Percentiles rank a stretch among this genome's conserved stretches.
Conservation (phyloP, 2,329 filamentous ascomycete species). For the Aspergillus niger region DNA sequence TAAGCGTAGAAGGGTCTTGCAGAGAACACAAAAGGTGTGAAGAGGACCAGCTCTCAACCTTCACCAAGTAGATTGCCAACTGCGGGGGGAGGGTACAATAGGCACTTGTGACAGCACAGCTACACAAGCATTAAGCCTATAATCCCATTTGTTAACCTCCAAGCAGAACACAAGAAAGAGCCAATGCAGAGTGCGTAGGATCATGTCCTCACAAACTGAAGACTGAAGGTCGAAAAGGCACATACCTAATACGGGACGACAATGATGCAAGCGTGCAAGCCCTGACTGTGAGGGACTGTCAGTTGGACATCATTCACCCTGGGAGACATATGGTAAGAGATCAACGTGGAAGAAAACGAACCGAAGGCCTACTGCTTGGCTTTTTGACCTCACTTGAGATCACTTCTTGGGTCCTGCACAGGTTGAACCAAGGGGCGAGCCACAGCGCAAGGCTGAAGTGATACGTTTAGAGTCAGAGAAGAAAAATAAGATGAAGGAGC, state of each 20-base stretch:
- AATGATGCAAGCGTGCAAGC: not conserved
- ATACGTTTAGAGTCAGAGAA: slow-evolving; percentile 24
- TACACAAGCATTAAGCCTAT: not conserved
- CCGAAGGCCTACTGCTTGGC: not conserved
- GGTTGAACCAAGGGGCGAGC: slow-evolving; percentile 26
- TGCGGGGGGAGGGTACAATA: not conserved
- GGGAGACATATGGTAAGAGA: not conserved
- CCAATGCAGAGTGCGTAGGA: not conserved
- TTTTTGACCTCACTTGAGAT: not conserved
- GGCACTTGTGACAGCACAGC: not conserved
- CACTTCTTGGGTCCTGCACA: slow-evolving; percentile 34
- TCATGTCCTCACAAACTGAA: not conserved
- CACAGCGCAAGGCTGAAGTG: slow-evolving; percentile 22
- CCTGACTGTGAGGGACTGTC: not conserved
- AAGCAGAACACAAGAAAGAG: not conserved
- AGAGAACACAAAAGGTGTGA: slow-evolving; percentile 19
- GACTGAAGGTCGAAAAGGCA: not conserved
- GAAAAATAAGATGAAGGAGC: slow-evolving; percentile 18
- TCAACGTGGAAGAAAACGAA: not conserved
- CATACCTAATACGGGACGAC: not conserved
- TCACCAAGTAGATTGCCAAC: not conserved
- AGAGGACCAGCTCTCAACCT: slow-evolving; percentile 42
- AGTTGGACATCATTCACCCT: not conserved
- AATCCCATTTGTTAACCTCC: not conserved
- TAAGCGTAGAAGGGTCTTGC: not conserved